Conservation (phyloP, 1,139 yeast species). For the Candida sojae region DNA sequence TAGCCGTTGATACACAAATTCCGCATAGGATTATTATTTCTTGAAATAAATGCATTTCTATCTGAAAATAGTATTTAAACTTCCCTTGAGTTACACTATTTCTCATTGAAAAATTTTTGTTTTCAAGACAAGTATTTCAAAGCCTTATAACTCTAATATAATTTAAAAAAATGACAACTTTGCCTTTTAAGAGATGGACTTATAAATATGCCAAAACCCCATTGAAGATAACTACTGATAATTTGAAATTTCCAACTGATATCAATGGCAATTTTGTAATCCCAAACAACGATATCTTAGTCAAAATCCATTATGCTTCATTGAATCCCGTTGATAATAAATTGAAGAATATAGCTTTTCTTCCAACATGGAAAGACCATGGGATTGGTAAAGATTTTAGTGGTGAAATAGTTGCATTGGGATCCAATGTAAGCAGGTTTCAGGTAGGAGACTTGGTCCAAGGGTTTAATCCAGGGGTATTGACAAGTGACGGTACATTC, state of each 20-base stretch:
- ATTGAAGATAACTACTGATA: neutral
- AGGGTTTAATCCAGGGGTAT: slow-evolving; percentile 48
- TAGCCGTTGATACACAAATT: no score
- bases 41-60: no score
- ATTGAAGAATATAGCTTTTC: slow-evolving; percentile 36
- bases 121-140: no score
- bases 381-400: slow-evolving; percentile 72
- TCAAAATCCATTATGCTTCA: slow-evolving; percentile 61
- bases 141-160: no score
- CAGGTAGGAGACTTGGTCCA: slow-evolving; percentile 63
- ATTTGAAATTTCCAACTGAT: neutral
- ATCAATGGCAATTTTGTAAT: slow-evolving; percentile 12
- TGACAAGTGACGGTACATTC: slow-evolving; percentile 53
- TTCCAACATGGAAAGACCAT: slow-evolving; percentile 2
- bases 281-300: slow-evolving; percentile 48
- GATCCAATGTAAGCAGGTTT: slow-evolving; percentile 33
- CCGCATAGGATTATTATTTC: no score
- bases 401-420: slow-evolving; percentile 63
- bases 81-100: no score
- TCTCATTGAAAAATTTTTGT: no score
- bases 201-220: neutral
- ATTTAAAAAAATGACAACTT: neutral
- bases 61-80: no score
- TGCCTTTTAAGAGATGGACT: slow-evolving; percentile 2
- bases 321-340: slow-evolving; percentile 70